Conservation (phyloP, 352 stramenopile species). For the Globisporangium barbulae region DNA sequence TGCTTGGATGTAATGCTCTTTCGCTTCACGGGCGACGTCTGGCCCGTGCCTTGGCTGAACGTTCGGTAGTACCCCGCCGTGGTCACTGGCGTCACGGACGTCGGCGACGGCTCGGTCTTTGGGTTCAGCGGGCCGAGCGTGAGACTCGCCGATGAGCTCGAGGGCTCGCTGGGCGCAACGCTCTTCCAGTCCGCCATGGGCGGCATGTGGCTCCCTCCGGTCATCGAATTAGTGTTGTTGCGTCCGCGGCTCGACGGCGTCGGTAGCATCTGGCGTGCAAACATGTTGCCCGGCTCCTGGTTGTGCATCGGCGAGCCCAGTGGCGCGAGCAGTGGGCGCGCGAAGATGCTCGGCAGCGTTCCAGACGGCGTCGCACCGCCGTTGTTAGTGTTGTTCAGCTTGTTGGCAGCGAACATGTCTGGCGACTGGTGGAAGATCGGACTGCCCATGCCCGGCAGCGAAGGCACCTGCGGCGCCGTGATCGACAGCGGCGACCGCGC, state of each 20-base stretch:
- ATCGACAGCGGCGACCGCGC: slow-evolving; percentile 39
- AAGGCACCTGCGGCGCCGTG: slow-evolving; percentile 30
- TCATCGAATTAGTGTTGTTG: not conserved
- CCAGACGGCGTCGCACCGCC: slow-evolving; percentile 19
- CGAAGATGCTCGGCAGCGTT: slow-evolving; percentile 48
- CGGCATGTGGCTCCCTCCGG: not conserved
- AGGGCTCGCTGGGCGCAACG: not conserved
- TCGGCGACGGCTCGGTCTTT: slow-evolving; percentile 30
- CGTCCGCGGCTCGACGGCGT: slow-evolving; percentile 11
- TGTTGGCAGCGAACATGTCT: slow-evolving; percentile 27
- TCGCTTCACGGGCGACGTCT: slow-evolving; percentile 63
- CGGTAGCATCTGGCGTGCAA: slow-evolving; percentile 7
- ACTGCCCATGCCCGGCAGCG: slow-evolving; percentile 19
- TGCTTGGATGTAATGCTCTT: slow-evolving; percentile 82
- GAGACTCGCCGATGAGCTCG: not conserved
- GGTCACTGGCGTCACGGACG: slow-evolving; percentile 38
- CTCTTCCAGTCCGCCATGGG: slow-evolving; percentile 16
- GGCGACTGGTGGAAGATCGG: slow-evolving; percentile 30
- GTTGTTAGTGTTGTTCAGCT: slow-evolving; percentile 9
- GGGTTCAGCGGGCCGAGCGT: slow-evolving; percentile 4
- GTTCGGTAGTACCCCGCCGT: slow-evolving; percentile 30
- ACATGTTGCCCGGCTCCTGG: slow-evolving; percentile 3
- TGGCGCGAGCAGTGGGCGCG: slow-evolving; percentile 36
- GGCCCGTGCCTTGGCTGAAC: slow-evolving; percentile 23
- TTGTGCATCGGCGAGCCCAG: slow-evolving; percentile 24